These are phyloP conservation scores for Alternaria gaisen DNA, from an alignment of 2,329 filamentous ascomycete species.

Conservation along the genomic window DNA sequence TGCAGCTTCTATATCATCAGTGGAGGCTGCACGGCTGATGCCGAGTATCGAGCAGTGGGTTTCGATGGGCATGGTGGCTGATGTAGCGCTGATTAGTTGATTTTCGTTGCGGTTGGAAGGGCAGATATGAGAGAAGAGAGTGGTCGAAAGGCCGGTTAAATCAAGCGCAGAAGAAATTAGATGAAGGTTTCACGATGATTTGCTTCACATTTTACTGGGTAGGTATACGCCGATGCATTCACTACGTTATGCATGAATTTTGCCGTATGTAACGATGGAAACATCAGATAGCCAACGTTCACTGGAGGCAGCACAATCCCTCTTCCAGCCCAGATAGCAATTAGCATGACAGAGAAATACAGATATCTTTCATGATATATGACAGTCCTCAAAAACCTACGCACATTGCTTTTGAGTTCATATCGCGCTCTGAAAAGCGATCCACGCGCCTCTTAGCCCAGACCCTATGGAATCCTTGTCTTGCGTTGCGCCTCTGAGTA, in stretches of 20 bases:
- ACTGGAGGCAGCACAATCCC: background rate
- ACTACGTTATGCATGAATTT: background rate
- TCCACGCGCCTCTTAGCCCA: background rate
- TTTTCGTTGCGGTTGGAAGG: background rate
- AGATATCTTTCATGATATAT: background rate
- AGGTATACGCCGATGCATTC: background rate
- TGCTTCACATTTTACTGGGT: background rate
- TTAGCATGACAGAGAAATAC: background rate
- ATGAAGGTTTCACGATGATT: background rate
- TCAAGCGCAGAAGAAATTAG: background rate
- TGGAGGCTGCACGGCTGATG: background rate
- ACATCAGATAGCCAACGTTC: background rate
- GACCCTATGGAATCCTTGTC: background rate
- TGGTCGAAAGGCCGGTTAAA: background rate
- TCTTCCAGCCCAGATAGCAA: background rate
- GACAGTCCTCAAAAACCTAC: background rate
- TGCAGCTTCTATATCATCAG: background rate
- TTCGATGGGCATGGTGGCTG: background rate
- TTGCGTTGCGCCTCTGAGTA: background rate
- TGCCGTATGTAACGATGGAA: background rate
- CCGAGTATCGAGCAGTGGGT: background rate
- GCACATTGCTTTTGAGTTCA: background rate
- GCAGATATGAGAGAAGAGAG: background rate
- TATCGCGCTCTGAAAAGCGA: background rate
- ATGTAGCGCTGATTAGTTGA: background rate